Percentiles rank a stretch among this genome's conserved stretches.
Conservation (phyloP, 2,329 filamentous ascomycete species). For the Phyllosticta capitalensis region DNA sequence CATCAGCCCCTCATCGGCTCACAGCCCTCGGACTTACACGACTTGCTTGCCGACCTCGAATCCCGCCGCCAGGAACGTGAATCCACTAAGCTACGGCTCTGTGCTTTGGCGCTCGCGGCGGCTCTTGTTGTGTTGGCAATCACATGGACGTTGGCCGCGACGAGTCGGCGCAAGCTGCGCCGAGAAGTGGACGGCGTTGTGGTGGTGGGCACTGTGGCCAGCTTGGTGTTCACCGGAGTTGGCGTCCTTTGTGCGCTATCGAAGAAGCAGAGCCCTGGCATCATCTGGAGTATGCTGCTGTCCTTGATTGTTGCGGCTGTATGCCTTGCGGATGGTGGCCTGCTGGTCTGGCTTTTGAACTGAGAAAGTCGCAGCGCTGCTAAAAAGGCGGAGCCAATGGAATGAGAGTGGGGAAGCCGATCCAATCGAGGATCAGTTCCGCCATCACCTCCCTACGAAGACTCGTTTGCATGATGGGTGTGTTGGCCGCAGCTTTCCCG, state of each 20-base stretch:
- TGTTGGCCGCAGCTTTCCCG: no score
- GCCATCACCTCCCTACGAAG: background rate
- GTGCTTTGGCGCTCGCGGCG: constrained; percentile 45
- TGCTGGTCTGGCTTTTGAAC: constrained; percentile 36
- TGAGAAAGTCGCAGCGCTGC: background rate
- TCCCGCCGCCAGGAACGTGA: constrained; percentile 24
- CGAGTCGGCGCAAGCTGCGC: constrained; percentile 57
- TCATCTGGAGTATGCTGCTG: constrained; percentile 37
- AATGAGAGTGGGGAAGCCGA: no score
- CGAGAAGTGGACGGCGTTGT: constrained; percentile 68
- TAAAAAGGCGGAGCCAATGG: background rate
- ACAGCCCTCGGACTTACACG: background rate
- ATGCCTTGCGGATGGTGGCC: constrained; percentile 42
- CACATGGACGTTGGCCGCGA: constrained; percentile 54
- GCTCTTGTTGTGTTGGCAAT: constrained; percentile 56
- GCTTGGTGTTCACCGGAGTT: constrained; percentile 53
- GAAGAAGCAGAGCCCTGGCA: constrained; percentile 37
- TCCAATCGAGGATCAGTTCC: background rate
- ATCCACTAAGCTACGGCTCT: constrained; percentile 26
- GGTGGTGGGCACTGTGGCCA: constrained; percentile 57
- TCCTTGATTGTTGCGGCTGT: constrained; percentile 36
- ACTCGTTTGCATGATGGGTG: background rate
- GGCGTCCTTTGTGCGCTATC: constrained; percentile 52
- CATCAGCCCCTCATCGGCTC: background rate
- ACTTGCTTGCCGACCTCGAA: constrained; percentile 13